Percentiles rank a stretch among this genome's conserved stretches.
Conservation (phyloP, 2,329 filamentous ascomycete genomes). For the Aspergillus phoenicis region DNA sequence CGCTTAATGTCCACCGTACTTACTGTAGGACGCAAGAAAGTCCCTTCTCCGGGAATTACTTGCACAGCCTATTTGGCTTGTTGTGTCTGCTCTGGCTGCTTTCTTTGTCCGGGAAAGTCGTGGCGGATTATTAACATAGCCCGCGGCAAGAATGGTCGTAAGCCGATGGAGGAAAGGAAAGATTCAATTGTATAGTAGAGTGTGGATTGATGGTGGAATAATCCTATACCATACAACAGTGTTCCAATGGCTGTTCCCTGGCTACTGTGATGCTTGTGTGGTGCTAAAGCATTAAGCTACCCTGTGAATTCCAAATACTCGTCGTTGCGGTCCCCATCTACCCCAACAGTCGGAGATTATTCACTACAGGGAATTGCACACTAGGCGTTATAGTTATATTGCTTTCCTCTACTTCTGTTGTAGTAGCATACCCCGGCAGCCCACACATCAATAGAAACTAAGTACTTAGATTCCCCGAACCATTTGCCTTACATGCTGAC, state of each 20-base stretch:
- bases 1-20: background rate
- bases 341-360: slow-evolving; percentile 1
- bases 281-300: background rate
- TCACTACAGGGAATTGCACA: background rate
- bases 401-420: background rate
- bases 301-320: background rate
- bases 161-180: background rate
- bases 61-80: background rate
- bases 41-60: background rate
- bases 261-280: background rate
- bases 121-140: slow-evolving; percentile 1
- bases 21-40: background rate
- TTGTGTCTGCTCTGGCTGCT: background rate
- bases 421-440: background rate
- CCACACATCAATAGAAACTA: background rate
- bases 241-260: background rate
- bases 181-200: background rate
- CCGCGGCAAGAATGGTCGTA: background rate
- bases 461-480: background rate
- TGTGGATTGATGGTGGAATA: background rate
- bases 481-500: background rate
- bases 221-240: background rate
- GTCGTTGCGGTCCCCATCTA: background rate
- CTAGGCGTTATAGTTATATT: slow-evolving; percentile 8
- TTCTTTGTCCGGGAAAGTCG: slow-evolving; percentile 5